Evolutionary conservation across 2,329 filamentous ascomycete genomes (phyloP), one percentile per base, ranked within the genome.

Genomic region (Thelonectria rubi): DNA sequence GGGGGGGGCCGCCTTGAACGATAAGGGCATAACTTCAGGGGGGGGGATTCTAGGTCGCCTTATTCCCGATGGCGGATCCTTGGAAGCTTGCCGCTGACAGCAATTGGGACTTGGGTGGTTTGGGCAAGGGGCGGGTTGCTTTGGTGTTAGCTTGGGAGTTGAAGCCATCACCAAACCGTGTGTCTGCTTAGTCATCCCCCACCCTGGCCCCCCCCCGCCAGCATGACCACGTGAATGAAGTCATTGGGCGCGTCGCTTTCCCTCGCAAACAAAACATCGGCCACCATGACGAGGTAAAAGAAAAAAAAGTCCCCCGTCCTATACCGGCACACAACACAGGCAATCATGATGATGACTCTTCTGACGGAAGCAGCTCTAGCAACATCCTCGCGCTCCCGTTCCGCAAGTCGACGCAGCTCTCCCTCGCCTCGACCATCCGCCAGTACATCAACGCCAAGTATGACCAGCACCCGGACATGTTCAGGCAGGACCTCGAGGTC

Each of bases 391-490:
- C 89, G 75, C 84, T 97, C 65, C 94, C 94, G 9, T 98, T 98
- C 79, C 92, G 94, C 71, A 91, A 90, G 74, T 94, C 93, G 53
- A 88, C 91, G 66, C 85, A 90, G 59, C 83, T 97, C 42, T 91
- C 90, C 61, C 85, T 98, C 64, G 91, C 92, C 57, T 84, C 87
- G 63, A 91, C 93, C 51, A 93, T 99, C 75, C 93, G 92, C 67
- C 90, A 95, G 75, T 98, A 99, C 81, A 98, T 99, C 73, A 97
- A 93, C 64, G 90, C 88, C 77, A 97, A 98, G 84, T 98, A 98
- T 89, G 94, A 98, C 78, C 95, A 99, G 76, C 94, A 97, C 75
- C 94, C 95, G 34, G 93, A 97, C 77, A 97, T 97, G 90, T 99
- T 99, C 78, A 87, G 88, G 65, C 86, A 92, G 66, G 95, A 99